Evolutionary conservation across 2,329 filamentous ascomycete genomes (phyloP), one percentile per base, ranked within the genome.

Genomic region (Penicillium crustosum): DNA sequence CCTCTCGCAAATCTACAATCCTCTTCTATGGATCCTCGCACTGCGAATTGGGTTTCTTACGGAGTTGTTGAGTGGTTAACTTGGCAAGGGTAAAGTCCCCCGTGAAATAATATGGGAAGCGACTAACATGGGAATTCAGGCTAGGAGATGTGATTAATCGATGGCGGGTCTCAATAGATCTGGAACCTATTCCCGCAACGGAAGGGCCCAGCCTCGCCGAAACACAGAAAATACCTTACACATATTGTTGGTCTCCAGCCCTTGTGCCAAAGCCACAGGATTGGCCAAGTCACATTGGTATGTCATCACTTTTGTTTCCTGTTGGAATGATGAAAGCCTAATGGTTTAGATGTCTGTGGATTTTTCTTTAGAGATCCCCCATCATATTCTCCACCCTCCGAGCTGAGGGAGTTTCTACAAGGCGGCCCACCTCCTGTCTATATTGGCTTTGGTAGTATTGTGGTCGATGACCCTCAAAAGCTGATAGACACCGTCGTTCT

Each of bases 371-470:
- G 71, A 31, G 66, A 70, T 53, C 52, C 66, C 2, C 68, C 74
- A n/a, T n/a, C 61, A 8, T 77, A 80, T 55, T 72, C 64, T 0
- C 79, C 80, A 1, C 69, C 76, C 0, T 54, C 68, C 0, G 77
- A 78, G 8, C 61, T 82, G 2, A 66, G 64, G 3, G 59, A 63
- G 0, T 85, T 84, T 49, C 73, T 85, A 1, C 65, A 63, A 12
- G 67, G 70, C 0, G 82, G 82, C 0, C 75, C 79, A 2, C 73
- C 78, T 6, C 82, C 83, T 0, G 67, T 85, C 0, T 85, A 85
- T 52, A 81, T 85, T 36, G 82, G 83, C 0, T 85, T 85, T 61
- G 82, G 83, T 5, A 82, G 78, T 35, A 84, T 85, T 45, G 82
- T 85, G 0, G 74, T 84, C 3, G 80, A 83, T 21, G 73, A 84